Base-by-base conservation (phyloP, 1,139 yeast species). In the Schizosaccharomyces versatilis region DNA sequence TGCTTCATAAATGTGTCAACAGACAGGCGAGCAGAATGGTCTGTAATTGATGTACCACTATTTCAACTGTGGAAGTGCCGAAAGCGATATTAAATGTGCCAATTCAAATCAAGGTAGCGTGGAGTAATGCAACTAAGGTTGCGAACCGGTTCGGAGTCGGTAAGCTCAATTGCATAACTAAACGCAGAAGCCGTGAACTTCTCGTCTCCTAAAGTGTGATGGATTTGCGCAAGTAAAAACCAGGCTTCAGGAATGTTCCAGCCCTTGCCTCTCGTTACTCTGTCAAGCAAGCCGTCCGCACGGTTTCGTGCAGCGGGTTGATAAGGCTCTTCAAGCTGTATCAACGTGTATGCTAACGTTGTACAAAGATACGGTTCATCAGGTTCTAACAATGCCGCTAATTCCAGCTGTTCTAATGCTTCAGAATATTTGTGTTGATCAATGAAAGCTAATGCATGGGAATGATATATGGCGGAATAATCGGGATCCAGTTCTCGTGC, bases 181-280 rank as follows among this genome's bases (percentile, higher is more conserved):
- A 19, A 44, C 7, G 36, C 19, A 1, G 32, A 44, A 9, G 49
- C 49, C 6, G 49, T 36, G 19, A 19, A 36, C 12, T 44, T 44
- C 32, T 24, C 36, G 7, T 44, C 49, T 19, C 49, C 49, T 15
- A 44, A 32, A 8, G 19, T 10, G n/a, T 32, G 49, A 44, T 10
- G 32, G 10, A 44, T 3, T 44, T 44, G 38, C 10, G 49, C 49
- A 44, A 8, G 8, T 8, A 19, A 44, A 12, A 24, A 44, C 49
- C 49, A 44, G 7, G 49, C 49, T 19, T 44, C 49, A 3, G 49
- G 49, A 19, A 44, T n/a, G 32, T 44, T 36, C 49, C 49, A 44
- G 2, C 49, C 49, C 10, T 19, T 19, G 12, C 32, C 38, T n/a
- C 19, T 19, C 9, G 49, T 44, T 14, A 15, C 14, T 19, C 32